Base-by-base conservation (phyloP, 2,329 filamentous ascomycete species). In the Aspergillus sp. region DNA sequence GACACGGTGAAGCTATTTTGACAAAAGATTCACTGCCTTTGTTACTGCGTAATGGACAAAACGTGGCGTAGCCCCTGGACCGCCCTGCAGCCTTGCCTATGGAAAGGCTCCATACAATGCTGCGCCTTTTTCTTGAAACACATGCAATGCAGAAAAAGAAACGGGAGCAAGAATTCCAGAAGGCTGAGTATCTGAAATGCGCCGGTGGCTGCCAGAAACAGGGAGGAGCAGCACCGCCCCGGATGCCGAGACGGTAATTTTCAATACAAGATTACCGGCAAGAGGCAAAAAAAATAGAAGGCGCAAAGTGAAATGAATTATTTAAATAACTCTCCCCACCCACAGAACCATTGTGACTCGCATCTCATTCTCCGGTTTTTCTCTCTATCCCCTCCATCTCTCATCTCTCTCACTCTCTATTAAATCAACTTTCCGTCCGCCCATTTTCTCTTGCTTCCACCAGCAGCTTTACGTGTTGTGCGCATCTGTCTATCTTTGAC, bases 351-450 rank as follows among this genome's bases (percentile, higher is more conserved):
- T 37, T 59, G 52, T 57, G 45, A 59, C 60, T 64, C 52, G 37
- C 61, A 58, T 60, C 61, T 57, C 57, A 33, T 31, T 31, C 27
- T 37, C 48, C 53, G 60, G 59, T 57, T 62, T 57, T 62, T 59
- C 62, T 46, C 59, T 59, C 60, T 44, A 48, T 64, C 67, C 60
- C 14, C 64, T 55, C 56, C 52, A 50, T 52, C 54, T 55, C 37
- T 37, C n/a, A 35, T 33, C 57, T 52, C 47, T 44, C 44, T 57
- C 55, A 56, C 53, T 53, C 48, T 53, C 58, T 62, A 61, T 66
- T 57, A 62, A 65, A 65, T 61, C 64, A 61, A 50, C 59, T 60
- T 64, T 62, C 63, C 64, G 58, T 61, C 58, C 58, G 51, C 49
- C 53, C 55, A 45, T 55, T 57, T 44, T 61, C 50, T 60, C 43